Evolutionary conservation across 2,329 filamentous ascomycete species (phyloP), one percentile per base, ranked within the genome.

Genomic region (Colletotrichum eleusines): DNA sequence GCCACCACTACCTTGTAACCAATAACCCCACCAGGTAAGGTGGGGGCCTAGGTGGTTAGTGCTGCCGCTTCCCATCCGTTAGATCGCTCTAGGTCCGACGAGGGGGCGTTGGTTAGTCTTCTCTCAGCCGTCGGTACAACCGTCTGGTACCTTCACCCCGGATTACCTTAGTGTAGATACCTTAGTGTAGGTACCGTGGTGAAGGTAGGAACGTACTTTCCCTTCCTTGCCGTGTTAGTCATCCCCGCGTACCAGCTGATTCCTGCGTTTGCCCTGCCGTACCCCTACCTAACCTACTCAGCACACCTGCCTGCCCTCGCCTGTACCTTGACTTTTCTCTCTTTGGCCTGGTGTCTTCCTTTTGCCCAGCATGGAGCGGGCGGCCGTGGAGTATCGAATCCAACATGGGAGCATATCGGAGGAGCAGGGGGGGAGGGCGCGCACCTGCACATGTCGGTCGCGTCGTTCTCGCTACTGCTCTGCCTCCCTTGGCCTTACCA

Each of bases 21-120:
- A n/a, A 16, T 8, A 18, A 42, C 48, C 55, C 35, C 3, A 23
- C 33, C 33, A 33, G 23, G 51, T 48, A 26, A 16, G 51, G 48
- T 11, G 26, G 6, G 18, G 5, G 40, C 11, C 11, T 18, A 6
- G 4, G 50, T 61, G 33, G 57, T 58, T 51, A 42, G 35, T 53
- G 51, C 35, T 67, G 42, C 68, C 66, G 63, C 57, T 51, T 70
- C 50, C 63, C 57, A 67, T 67, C 68, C 42, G 50, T 70, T 61
- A 51, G 63, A 67, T 70, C 63, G 51, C 48, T 61, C 64, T 11
- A 54, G 20, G 28, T 20, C 28, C 63, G 50, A 63, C 48, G 46
- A 60, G 57, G 5, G 55, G 40, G 4, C 63, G 67, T 57, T 70
- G 68, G 63, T 70, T 70, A 50, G 63, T 55, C 57, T 35, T 66